phyloP scores from a whole-genome alignment of 2,329 filamentous ascomycete genomes.

The Microcera coccophila region DNA sequence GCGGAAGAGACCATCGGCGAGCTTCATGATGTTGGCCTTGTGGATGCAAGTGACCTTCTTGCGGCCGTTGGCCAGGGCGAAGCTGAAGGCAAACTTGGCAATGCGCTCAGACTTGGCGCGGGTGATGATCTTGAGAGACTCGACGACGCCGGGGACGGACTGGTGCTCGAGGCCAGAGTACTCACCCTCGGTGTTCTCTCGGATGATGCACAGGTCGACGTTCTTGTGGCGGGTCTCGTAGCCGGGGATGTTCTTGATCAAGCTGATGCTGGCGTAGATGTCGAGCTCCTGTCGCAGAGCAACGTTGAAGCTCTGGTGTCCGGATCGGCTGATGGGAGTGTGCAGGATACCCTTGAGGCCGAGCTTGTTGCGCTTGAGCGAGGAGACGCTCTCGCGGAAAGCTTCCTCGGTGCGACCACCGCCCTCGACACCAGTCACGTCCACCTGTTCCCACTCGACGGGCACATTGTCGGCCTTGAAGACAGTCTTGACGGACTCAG shows the following conservation, averaged over 20 bases:
- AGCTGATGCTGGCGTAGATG: slow-evolving; percentile 95
- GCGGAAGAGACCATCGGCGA: slow-evolving; percentile 97
- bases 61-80: slow-evolving; percentile 96
- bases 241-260: slow-evolving; percentile 99
- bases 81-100: slow-evolving; percentile 96
- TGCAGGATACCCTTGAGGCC: slow-evolving; percentile 98
- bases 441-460: slow-evolving; percentile 97
- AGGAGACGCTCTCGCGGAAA: slow-evolving; percentile 92
- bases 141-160: slow-evolving; percentile 91
- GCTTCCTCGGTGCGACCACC: slow-evolving; percentile 84
- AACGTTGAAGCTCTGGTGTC: slow-evolving; percentile 99
- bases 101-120: slow-evolving; percentile 99
- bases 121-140: slow-evolving; percentile 99
- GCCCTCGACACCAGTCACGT: slow-evolving; percentile 84
- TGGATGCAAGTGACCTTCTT: slow-evolving; percentile 99
- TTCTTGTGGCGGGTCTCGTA: slow-evolving; percentile 96
- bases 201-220: slow-evolving; percentile 98
- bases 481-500: slow-evolving; percentile 96
- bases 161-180: slow-evolving; percentile 99
- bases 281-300: slow-evolving; percentile 98
- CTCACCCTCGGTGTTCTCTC: slow-evolving; percentile 99
- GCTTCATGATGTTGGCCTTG: slow-evolving; percentile 99
- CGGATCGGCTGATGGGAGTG: slow-evolving; percentile 93
- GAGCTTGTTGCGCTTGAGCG: slow-evolving; percentile 96
- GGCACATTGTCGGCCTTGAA: slow-evolving; percentile 99